Percentiles rank a stretch among this genome's conserved stretches.
Conservation (phyloP, 1,139 yeast species). For the Candida gigantensis region DNA sequence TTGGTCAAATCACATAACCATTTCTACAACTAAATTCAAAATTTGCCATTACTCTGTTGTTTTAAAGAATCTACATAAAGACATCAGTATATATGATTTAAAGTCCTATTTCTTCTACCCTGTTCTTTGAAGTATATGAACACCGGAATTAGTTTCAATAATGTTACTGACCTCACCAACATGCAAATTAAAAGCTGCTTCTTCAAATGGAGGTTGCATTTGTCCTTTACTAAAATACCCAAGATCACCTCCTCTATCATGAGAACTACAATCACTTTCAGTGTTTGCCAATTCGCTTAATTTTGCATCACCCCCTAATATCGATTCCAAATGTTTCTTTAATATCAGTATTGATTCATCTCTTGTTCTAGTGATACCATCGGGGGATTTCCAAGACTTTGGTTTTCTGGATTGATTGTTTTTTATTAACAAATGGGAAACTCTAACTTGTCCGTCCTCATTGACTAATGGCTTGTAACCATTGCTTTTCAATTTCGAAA, state of each 20-base stretch:
- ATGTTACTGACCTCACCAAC: conserved; percentile 84
- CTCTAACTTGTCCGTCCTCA: conserved; percentile 45
- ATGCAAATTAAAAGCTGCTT: conserved; percentile 77
- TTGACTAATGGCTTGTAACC: conserved; percentile 65
- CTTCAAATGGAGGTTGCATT: conserved; percentile 94
- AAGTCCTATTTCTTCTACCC: conserved; percentile 48
- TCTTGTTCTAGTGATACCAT: conserved; percentile 69
- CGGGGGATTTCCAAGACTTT: conserved; percentile 82
- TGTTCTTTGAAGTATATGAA: conserved; percentile 83
- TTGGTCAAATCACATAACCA: no score
- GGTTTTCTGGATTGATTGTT: conserved; percentile 87
- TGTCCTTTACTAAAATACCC: conserved; percentile 87
- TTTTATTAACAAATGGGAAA: conserved; percentile 73
- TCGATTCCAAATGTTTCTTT: conserved; percentile 57
- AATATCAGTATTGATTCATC: conserved; percentile 79
- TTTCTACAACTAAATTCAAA: no score
- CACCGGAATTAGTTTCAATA: conserved; percentile 89
- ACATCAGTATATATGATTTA: no score
- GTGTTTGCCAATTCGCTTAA: conserved; percentile 74
- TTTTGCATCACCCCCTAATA: conserved; percentile 68
- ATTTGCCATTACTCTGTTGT: background rate
- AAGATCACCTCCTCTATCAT: conserved; percentile 85
- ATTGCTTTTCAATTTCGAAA: conserved; percentile 47
- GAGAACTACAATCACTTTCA: conserved; percentile 89
- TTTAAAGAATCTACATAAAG: background rate